These are phyloP conservation scores for Immersiporthe knoxdaviesiana DNA, from an alignment of 2,329 filamentous ascomycete species.

Conservation along the genomic window DNA sequence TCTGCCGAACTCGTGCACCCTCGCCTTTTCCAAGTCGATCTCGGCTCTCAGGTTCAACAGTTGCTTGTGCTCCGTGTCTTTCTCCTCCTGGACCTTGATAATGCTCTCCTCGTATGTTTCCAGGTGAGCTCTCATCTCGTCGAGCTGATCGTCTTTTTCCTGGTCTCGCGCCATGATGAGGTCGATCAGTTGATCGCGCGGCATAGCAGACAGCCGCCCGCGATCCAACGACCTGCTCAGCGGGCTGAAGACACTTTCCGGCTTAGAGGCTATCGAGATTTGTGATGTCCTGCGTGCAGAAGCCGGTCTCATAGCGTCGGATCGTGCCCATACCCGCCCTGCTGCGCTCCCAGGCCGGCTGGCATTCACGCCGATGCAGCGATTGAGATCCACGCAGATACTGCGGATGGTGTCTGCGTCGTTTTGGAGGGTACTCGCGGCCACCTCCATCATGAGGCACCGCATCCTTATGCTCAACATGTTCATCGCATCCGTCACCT, in stretches of 20 bases:
- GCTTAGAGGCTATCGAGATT: not conserved
- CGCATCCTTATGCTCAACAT: not conserved
- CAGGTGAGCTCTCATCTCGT: not conserved
- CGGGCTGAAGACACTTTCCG: not conserved
- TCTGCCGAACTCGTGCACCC: not conserved
- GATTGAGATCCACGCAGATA: slow-evolving; percentile 6
- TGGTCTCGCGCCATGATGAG: not conserved
- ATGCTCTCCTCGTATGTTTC: not conserved
- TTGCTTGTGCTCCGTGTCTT: not conserved
- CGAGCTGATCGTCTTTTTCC: not conserved
- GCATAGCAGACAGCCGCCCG: not conserved
- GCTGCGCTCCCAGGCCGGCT: not conserved
- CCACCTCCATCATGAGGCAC: not conserved
- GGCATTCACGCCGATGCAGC: not conserved
- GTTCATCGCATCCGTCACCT: not conserved
- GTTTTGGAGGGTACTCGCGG: not conserved
- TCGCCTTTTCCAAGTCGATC: not conserved
- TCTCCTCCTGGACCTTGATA: not conserved
- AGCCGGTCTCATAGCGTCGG: not conserved
- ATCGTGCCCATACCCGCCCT: not conserved
- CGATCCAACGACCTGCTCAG: not conserved
- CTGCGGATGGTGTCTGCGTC: not conserved
- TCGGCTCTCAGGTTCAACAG: not conserved
- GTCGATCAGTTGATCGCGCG: not conserved
- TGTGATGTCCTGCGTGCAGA: not conserved